Conservation (phyloP, 805 yeast genomes). For the Candida maesae region DNA sequence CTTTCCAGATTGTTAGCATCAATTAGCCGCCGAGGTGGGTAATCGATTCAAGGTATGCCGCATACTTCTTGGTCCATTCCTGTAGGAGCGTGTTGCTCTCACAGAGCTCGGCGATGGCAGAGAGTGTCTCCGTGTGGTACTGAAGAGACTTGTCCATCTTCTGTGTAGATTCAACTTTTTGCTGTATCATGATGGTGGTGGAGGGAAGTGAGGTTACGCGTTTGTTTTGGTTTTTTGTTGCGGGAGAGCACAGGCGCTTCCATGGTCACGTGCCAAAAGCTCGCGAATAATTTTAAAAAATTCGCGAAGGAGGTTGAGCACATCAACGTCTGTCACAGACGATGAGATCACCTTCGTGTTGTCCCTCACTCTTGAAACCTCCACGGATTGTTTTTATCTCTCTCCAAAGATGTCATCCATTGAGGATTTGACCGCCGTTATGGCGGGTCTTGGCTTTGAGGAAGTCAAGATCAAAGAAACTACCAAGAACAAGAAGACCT, state of each 20-base stretch:
- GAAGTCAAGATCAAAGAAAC: conserved; percentile 78
- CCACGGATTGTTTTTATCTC: too few relatives aligned
- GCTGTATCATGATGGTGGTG: not conserved
- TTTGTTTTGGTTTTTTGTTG: too few relatives aligned
- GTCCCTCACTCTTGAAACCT: too few relatives aligned
- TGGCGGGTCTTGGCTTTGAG: conserved; percentile 55
- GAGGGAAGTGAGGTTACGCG: conserved; percentile 1
- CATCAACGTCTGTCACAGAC: too few relatives aligned
- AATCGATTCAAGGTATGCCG: not conserved
- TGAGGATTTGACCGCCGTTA: conserved; percentile 33
- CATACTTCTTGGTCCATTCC: conserved; percentile 8
- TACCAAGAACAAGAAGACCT: conserved; percentile 79
- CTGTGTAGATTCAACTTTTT: too few relatives aligned
- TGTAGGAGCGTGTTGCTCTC: not conserved
- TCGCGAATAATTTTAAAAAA: too few relatives aligned
- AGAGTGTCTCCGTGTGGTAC: conserved; percentile 9
- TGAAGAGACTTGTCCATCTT: conserved; percentile 9
- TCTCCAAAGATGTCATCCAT: conserved; percentile 23
- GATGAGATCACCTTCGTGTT: too few relatives aligned
- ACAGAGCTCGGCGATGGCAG: conserved; percentile 2
- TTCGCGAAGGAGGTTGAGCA: too few relatives aligned
- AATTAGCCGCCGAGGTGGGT: conserved; percentile 12
- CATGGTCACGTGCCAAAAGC: too few relatives aligned
- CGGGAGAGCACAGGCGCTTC: too few relatives aligned
- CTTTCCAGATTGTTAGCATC: conserved; percentile 7